Evolutionary conservation across 169 alveolate species (phyloP).

Genomic region (Theileria parva): DNA sequence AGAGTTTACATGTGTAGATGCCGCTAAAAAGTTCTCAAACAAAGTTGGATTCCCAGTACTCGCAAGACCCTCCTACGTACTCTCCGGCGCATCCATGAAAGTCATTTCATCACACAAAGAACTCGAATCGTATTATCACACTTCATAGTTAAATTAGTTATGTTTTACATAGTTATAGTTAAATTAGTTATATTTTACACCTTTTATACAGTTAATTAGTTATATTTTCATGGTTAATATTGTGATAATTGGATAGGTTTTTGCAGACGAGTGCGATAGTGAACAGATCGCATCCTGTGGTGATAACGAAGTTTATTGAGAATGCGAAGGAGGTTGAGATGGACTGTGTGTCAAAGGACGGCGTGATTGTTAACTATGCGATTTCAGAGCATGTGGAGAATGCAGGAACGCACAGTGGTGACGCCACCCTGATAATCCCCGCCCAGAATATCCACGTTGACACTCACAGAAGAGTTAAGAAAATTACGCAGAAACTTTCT

Average conservation of each 20-base stretch:
- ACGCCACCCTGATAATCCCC: slow-evolving; percentile 86
- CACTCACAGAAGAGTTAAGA: slow-evolving; percentile 82
- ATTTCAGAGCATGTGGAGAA: slow-evolving; percentile 88
- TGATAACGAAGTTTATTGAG: slow-evolving; percentile 82
- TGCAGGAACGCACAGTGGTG: slow-evolving; percentile 89
- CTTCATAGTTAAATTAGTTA: not conserved
- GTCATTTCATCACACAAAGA: slow-evolving; percentile 77
- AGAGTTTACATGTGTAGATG: slow-evolving; percentile 76
- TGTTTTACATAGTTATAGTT: not conserved
- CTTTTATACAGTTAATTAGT: not conserved
- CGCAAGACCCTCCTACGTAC: slow-evolving; percentile 88
- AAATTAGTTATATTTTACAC: not conserved
- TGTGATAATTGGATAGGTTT: slow-evolving; percentile 28
- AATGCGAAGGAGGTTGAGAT: slow-evolving; percentile 84
- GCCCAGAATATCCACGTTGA: slow-evolving; percentile 88
- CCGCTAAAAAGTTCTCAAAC: slow-evolving; percentile 70
- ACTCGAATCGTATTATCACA: slow-evolving; percentile 58
- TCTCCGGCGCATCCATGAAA: slow-evolving; percentile 89
- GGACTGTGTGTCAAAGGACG: slow-evolving; percentile 84
- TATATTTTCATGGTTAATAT: not conserved
- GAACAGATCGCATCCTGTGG: slow-evolving; percentile 85
- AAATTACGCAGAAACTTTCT: slow-evolving; percentile 82
- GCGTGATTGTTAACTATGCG: slow-evolving; percentile 83
- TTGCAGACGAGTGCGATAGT: slow-evolving; percentile 83
- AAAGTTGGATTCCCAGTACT: slow-evolving; percentile 84